A percentile compares a stretch with the other conserved stretches of the same genome.
Evolutionary conservation across 1,139 yeast species (phyloP).

Genomic region (Hyphopichia wangnamkhiaoensis): DNA sequence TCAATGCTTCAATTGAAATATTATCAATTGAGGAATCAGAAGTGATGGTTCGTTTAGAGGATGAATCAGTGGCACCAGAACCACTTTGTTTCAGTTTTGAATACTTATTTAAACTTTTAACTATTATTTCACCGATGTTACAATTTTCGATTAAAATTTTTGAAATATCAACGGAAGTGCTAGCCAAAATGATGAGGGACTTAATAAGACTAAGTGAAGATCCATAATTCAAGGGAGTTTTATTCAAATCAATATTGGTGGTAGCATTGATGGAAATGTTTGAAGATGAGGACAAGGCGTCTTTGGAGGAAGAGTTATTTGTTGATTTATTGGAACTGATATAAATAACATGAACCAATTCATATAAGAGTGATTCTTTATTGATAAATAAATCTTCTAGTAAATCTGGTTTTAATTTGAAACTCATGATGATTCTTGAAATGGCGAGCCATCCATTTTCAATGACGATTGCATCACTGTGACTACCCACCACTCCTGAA

Average conservation of each 20-base stretch:
- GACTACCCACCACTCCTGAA: conserved; percentile 60
- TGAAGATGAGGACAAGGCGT: conserved; percentile 14
- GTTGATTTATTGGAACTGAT: conserved; percentile 30
- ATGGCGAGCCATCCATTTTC: conserved; percentile 72
- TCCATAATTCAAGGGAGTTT: conserved; percentile 26
- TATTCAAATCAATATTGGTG: conserved; percentile 9
- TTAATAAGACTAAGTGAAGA: conserved; percentile 43
- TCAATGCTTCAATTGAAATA: conserved; percentile 64
- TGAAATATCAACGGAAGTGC: conserved; percentile 44
- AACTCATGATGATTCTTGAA: conserved; percentile 60
- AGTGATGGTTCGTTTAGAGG: conserved; percentile 10
- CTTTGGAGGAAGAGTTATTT: conserved; percentile 8
- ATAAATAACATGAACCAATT: conserved; percentile 27
- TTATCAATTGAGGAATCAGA: conserved; percentile 19
- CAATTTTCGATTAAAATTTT: conserved; percentile 39
- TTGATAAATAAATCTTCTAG: conserved; percentile 49
- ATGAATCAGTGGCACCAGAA: no score
- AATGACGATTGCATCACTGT: conserved; percentile 61
- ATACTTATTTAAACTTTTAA: conserved; percentile 45
- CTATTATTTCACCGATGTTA: conserved; percentile 42
- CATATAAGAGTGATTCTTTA: conserved; percentile 25
- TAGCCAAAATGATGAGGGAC: conserved; percentile 40
- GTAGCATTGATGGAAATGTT: conserved; percentile 5
- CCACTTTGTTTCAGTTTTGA: conserved; percentile 17
- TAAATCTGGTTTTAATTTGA: conserved; percentile 42